Percentiles rank a stretch among this genome's conserved stretches.
Evolutionary conservation across 257 asterid genomes (phyloP).

Genomic region (Schizonepeta tenuifolia): DNA sequence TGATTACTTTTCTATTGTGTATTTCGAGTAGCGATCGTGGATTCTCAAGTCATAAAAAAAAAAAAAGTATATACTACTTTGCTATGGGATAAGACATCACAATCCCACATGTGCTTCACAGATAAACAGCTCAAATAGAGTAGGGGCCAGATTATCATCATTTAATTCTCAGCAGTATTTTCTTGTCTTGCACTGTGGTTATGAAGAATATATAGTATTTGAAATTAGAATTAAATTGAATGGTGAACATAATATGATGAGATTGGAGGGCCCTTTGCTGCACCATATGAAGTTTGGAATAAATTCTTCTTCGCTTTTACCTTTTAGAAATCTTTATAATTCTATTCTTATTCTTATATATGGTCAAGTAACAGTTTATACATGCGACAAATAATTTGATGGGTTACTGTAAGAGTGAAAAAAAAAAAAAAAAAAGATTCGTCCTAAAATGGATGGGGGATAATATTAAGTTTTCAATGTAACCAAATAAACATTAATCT

Average conservation of each 20-base stretch:
- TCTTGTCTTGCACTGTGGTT: not conserved
- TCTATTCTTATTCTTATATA: not conserved
- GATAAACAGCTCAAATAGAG: not conserved
- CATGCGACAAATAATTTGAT: not conserved
- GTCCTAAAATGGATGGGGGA: not conserved
- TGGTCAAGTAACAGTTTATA: not conserved
- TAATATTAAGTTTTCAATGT: not conserved
- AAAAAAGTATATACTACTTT: too few species aligned
- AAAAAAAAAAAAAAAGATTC: not conserved
- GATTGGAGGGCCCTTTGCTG: constrained; percentile 10
- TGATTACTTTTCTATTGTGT: too few species aligned
- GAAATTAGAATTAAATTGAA: not conserved
- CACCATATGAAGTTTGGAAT: constrained; percentile 25
- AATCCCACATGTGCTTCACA: not conserved
- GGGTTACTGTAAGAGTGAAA: not conserved
- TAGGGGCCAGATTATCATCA: constrained; percentile 29
- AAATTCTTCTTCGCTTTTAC: constrained; percentile 13
- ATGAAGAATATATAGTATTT: not conserved
- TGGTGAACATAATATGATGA: not conserved
- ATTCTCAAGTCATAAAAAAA: too few species aligned
- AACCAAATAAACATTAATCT: not conserved
- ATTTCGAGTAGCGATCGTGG: too few species aligned
- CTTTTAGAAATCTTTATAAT: not conserved
- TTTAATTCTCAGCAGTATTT: constrained; percentile 4
- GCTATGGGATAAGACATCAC: too few species aligned